Base-by-base conservation (phyloP, 164 flowering plant genomes). In the Liriodendron chinense region DNA sequence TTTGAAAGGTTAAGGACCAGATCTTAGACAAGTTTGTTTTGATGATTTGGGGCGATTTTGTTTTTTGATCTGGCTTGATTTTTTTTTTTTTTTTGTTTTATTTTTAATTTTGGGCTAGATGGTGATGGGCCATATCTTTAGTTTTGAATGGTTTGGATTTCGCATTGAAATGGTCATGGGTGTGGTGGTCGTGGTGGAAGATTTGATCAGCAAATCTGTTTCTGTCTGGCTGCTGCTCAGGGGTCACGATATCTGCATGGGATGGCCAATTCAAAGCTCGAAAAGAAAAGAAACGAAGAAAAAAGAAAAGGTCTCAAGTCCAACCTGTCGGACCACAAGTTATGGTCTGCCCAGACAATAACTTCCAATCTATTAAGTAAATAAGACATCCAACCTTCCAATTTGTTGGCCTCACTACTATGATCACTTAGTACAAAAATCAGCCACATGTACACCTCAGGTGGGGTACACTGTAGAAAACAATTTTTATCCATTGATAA, bases 171-270 rank as follows among this genome's bases (percentile, higher is more conserved):
- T 21, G 24, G 43, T 69, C 50, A 18, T 48, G 71, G 43, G 47
- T 47, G 56, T 14, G 12, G 47, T 12, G 47, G 23, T n/a, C n/a
- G n/a, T 67, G 69, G 16, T 12, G 69, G 43, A 34, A 34, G 43
- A 34, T 28, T 16, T 69, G 22, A 12, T 69, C 71, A 69, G 71
- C 53, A 69, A 69, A 22, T 20, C 56, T 69, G 57, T 69, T 47
- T 69, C 9, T 47, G 16, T 67, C 71, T 47, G 48, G n/a, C 70
- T 34, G 47, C 53, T 49, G 16, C n/a, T 68, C 70, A 68, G 70
- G 25, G 20, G 74, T 62, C 75, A 73, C 69, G 61, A 47, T 34
- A 64, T 65, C 56, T 73, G 68, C 75, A 73, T 73, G 75, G 75
- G 75, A 47, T 34, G 75, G 75, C 75, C 69, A 48, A 64, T 64